Conservation (phyloP, 2,329 filamentous ascomycete species). For the Botryotinia calthae region DNA sequence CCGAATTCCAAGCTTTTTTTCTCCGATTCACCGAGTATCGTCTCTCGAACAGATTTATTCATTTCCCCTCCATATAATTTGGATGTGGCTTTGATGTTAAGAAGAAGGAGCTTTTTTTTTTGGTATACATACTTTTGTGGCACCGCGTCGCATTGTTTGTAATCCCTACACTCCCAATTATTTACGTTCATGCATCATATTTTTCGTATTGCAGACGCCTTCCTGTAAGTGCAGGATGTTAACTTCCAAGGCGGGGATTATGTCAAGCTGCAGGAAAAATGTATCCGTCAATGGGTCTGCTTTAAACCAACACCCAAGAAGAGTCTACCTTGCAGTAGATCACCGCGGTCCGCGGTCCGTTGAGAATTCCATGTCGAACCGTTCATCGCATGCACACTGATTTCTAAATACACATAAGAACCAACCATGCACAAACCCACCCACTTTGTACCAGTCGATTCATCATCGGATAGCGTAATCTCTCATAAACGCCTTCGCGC, state of each 20-base stretch:
- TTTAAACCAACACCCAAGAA: constrained; percentile 11
- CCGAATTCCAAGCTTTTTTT: constrained; percentile 19
- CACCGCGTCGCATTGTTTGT: constrained; percentile 17
- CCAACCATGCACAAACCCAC: constrained; percentile 20
- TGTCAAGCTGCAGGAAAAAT: constrained; percentile 14
- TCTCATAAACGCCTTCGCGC: constrained; percentile 19
- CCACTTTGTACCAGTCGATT: neutral
- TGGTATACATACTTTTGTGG: constrained; percentile 11
- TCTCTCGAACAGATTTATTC: constrained; percentile 4
- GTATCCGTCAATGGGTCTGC: constrained; percentile 19
- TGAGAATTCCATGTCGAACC: constrained; percentile 3
- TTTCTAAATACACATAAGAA: constrained; percentile 9
- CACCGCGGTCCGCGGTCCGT: constrained; percentile 7
- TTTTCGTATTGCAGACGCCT: constrained; percentile 21
- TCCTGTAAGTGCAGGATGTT: constrained; percentile 20
- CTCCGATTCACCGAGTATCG: constrained; percentile 7
- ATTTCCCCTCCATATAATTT: constrained; percentile 11
- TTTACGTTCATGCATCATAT: constrained; percentile 3
- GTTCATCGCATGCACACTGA: constrained; percentile 3
- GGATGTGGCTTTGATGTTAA: constrained; percentile 16
- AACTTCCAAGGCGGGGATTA: constrained; percentile 12
- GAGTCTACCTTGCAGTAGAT: constrained; percentile 16
- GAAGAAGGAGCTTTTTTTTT: too few species aligned
- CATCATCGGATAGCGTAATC: constrained; percentile 19
- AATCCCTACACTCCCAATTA: constrained; percentile 14